Evolutionary conservation across 2,329 filamentous ascomycete genomes (phyloP), one percentile per base, ranked within the genome.

Genomic region (Clathrospora elynae): DNA sequence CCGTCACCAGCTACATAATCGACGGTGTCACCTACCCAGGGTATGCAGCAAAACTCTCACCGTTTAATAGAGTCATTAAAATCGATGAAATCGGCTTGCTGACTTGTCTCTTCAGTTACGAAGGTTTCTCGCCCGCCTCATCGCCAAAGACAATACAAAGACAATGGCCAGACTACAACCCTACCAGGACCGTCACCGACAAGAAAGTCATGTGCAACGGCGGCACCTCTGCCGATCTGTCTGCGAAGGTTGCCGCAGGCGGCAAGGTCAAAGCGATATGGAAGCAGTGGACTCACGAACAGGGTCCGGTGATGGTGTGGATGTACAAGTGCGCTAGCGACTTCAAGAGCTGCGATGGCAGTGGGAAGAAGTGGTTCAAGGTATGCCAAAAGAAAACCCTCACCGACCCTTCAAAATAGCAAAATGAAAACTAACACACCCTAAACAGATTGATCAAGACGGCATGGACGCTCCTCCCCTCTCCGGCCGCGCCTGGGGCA

Each of bases 291-390:
- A 82, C 79, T 0, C 79, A 82, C 59, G 66, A 73, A 41, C 79
- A 82, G 57, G 80, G 79, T 1, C 80, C 80, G 11, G 77, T 83
- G 26, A 78, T 82, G 73, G 79, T 83, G 2, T 82, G 78, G 70
- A 61, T 73, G 61, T 72, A 72, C 42, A 75, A 78, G 47, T 82
- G 79, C 62, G 70, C 71, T 5, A 56, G 62, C 23, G 73, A 70
- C 35, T 79, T 80, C 62, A 65, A 63, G 9, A 62, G 71, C 23
- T 81, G 78, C 57, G 73, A 78, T 46, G 79, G 80, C 24, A 75
- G 74, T 34, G 73, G 75, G 19, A 72, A 75, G 55, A 71, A 72
- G 38, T 83, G 79, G 79, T 83, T 83, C 75, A 83, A 83, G 44
- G 58, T 63, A 32, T 6, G 44, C 71, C 12, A n/a, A 28, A n/a